A percentile compares a stretch with the other conserved stretches of the same genome.
phyloP scores from a whole-genome alignment of 768 basidiomycete species.

The Kwoniella sp. region DNA sequence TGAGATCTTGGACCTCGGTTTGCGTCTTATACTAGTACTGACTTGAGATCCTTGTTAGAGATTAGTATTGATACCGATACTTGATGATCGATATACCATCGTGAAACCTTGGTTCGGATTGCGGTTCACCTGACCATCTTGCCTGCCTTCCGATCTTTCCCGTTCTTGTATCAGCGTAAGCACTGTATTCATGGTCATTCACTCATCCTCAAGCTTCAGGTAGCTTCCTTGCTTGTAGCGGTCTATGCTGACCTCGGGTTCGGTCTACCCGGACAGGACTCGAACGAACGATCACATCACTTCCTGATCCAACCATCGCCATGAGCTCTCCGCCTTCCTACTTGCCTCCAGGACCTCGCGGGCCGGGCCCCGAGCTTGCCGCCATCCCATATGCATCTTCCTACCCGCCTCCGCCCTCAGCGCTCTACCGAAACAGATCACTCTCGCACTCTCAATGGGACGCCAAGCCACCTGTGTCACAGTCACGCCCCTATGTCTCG shows the following conservation, averaged over 20 bases:
- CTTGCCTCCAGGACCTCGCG: constrained; percentile 12
- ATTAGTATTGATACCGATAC: too few relatives aligned
- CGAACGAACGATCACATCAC: too few relatives aligned
- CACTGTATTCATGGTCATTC: too few relatives aligned
- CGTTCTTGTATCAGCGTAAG: too few relatives aligned
- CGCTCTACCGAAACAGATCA: constrained; percentile 5
- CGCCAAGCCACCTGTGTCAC: constrained; percentile 7
- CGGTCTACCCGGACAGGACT: too few relatives aligned
- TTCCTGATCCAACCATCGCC: neutral
- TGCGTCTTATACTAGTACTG: too few relatives aligned
- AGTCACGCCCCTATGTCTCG: constrained; percentile 20
- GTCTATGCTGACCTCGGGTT: too few relatives aligned
- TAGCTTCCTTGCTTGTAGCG: too few relatives aligned
- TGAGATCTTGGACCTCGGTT: neutral
- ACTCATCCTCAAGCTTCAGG: too few relatives aligned
- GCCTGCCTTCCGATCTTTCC: neutral
- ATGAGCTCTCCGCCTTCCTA: constrained; percentile 4
- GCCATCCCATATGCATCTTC: neutral
- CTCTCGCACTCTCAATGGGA: constrained; percentile 2
- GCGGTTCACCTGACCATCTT: neutral
- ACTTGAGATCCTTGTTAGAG: neutral
- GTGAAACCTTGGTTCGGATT: too few relatives aligned
- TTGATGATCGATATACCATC: too few relatives aligned
- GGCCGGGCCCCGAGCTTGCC: constrained; percentile 5
- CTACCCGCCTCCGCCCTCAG: constrained; percentile 2